Evolutionary conservation across 768 basidiomycete species (phyloP).

Genomic region (Tricholoma sp.): DNA sequence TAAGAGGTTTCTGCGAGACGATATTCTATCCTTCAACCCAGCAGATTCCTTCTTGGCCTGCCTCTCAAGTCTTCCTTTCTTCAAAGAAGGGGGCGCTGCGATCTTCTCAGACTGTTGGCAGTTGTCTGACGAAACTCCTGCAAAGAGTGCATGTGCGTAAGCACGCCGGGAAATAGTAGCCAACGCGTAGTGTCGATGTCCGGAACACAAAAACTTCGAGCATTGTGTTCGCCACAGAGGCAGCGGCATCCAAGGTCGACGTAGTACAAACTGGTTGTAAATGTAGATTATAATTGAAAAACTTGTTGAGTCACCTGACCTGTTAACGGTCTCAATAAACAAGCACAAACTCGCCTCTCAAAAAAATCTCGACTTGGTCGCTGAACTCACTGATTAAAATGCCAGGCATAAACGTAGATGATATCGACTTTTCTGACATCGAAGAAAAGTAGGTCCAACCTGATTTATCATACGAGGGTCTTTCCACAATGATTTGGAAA

Average conservation of each 20-base stretch:
- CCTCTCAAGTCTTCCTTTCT: neutral
- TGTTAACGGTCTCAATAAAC: neutral
- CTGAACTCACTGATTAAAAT: conserved; percentile 26
- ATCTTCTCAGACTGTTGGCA: neutral
- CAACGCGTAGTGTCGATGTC: neutral
- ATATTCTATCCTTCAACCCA: neutral
- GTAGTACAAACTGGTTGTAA: no score
- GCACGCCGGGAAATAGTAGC: neutral
- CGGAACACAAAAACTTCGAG: neutral
- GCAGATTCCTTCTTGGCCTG: conserved; percentile 1
- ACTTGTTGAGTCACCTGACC: neutral
- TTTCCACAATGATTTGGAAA: neutral
- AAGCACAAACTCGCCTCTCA: neutral
- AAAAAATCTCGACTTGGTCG: neutral
- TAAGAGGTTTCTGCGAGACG: conserved; percentile 22
- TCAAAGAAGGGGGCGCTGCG: neutral
- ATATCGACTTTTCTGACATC: conserved; percentile 85
- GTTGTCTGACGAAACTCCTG: neutral
- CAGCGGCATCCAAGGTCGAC: neutral
- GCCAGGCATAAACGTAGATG: conserved; percentile 51
- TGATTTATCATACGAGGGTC: neutral
- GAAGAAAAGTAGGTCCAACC: conserved; percentile 64
- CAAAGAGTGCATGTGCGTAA: neutral
- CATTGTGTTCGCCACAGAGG: neutral
- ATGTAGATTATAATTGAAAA: neutral